Evolutionary conservation across 1,284 basidiomycete species (phyloP).

Genomic region (Ceratobasidium sp.): DNA sequence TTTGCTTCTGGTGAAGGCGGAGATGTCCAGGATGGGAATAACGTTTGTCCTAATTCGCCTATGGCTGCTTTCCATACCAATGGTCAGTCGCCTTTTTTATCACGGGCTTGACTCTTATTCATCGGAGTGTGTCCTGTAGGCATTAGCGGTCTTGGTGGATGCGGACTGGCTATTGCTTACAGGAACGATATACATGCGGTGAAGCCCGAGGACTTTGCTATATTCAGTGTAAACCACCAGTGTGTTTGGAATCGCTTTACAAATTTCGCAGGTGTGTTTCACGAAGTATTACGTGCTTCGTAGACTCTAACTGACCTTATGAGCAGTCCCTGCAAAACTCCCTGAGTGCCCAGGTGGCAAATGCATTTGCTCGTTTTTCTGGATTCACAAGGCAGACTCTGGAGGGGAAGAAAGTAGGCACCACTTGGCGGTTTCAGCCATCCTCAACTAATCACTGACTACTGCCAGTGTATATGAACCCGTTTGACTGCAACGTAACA

Average conservation of each 20-base stretch:
- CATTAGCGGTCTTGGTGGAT: conserved; percentile 70
- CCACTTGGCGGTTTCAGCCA: conserved; percentile 51
- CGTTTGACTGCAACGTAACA: conserved; percentile 79
- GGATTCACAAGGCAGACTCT: conserved; percentile 66
- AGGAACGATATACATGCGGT: conserved; percentile 68
- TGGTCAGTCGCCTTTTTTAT: conserved; percentile 48
- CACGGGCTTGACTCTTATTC: neutral
- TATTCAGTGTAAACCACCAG: conserved; percentile 79
- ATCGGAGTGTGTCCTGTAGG: conserved; percentile 48
- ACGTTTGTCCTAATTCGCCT: conserved; percentile 67
- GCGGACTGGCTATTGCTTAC: conserved; percentile 78
- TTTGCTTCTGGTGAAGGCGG: conserved; percentile 37
- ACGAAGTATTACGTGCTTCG: neutral
- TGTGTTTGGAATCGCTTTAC: conserved; percentile 79
- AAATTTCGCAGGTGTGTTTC: conserved; percentile 65
- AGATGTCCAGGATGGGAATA: conserved; percentile 65
- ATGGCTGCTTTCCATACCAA: conserved; percentile 68
- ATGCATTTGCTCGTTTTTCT: conserved; percentile 79
- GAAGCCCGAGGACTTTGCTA: conserved; percentile 73
- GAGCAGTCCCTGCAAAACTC: conserved; percentile 60
- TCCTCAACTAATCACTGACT: neutral
- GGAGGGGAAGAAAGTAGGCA: conserved; percentile 64
- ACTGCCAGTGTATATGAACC: conserved; percentile 75
- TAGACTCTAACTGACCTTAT: neutral
- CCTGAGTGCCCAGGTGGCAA: conserved; percentile 75